Percentiles rank a stretch among this genome's conserved stretches.
phyloP scores from a whole-genome alignment of 164 flowering plant species.

The Stephania cephalantha region DNA sequence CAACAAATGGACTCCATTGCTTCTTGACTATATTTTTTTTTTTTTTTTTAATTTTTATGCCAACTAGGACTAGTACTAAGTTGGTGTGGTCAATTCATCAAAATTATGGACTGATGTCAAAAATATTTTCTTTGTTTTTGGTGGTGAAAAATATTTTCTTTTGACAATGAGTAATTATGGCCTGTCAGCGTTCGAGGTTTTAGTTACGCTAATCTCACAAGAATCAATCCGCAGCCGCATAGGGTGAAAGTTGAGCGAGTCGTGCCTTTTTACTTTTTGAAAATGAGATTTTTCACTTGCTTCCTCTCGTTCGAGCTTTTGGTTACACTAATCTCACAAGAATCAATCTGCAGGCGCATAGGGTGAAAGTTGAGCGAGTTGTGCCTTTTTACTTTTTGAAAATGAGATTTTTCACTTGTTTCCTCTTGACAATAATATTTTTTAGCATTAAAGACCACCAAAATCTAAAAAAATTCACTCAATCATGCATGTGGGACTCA shows the following conservation, averaged over 20 bases:
- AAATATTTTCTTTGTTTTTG: no score
- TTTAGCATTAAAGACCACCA: not conserved
- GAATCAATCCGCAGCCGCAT: no score
- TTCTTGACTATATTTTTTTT: not conserved
- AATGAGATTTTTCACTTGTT: slow-evolving; percentile 4
- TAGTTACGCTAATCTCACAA: not conserved
- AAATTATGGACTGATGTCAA: not conserved
- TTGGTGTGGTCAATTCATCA: slow-evolving; percentile 8
- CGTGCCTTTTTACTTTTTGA: not conserved
- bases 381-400: slow-evolving; percentile 1
- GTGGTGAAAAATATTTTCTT: not conserved
- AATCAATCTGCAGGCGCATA: no score
- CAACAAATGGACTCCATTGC: slow-evolving; percentile 5
- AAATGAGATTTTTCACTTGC: slow-evolving; percentile 1
- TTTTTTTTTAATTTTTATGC: not conserved
- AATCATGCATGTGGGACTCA: slow-evolving; percentile 10
- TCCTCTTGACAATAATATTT: slow-evolving; percentile 4
- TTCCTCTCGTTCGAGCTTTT: not conserved
- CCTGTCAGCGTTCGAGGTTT: no score
- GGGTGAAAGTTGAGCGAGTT: no score
- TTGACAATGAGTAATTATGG: no score
- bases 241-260: no score
- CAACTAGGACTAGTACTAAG: not conserved
- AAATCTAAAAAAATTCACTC: not conserved
- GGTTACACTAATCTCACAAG: not conserved